Conservation (phyloP, 768 basidiomycete species). For the Xanthoconium stramineum region DNA sequence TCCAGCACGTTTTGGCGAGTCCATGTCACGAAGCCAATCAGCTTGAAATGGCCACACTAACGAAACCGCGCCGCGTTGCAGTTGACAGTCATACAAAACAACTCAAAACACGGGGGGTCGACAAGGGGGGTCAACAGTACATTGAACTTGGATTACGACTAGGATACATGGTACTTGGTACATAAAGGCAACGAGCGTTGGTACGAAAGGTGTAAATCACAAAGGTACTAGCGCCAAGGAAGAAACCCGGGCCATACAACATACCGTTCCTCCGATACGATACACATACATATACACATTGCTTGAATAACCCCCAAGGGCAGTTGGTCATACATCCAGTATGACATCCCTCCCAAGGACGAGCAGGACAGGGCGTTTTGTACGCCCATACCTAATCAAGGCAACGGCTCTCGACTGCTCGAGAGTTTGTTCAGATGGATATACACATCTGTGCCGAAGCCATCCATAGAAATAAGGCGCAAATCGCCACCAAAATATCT, state of each 20-base stretch:
- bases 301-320: neutral
- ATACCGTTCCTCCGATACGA: neutral
- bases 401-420: constrained; percentile 33
- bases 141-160: neutral
- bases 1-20: constrained; percentile 64
- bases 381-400: neutral
- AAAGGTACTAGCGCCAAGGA: neutral
- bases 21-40: constrained; percentile 40
- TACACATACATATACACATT: neutral
- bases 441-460: constrained; percentile 92
- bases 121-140: neutral
- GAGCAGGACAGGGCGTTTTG: neutral
- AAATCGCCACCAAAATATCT: constrained; percentile 95
- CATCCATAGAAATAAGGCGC: constrained; percentile 95
- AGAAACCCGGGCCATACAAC: neutral
- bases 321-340: neutral
- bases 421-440: constrained; percentile 87
- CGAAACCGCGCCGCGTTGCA: constrained; percentile 3
- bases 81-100: constrained; percentile 11
- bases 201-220: neutral
- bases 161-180: neutral
- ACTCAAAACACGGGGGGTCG: constrained; percentile 21
- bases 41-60: constrained; percentile 22
- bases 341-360: neutral
- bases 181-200: neutral